Conservation (phyloP, 495 filamentous ascomycete species). For the Chaetomidium leptoderma region DNA sequence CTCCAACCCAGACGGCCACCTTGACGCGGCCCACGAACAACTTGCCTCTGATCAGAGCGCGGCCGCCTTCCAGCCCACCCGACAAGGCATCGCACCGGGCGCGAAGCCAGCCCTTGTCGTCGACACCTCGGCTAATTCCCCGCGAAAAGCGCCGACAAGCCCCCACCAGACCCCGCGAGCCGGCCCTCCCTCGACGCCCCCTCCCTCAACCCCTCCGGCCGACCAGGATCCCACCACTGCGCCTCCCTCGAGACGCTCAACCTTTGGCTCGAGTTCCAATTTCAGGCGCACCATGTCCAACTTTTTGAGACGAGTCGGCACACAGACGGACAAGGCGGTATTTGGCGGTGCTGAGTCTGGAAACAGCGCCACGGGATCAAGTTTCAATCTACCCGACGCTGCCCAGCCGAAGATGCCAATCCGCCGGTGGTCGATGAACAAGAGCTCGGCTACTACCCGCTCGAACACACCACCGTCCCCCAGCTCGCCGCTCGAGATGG, state of each 20-base stretch:
- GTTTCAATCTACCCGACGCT: constrained; percentile 23
- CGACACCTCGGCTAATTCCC: constrained; percentile 28
- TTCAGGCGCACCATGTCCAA: constrained; percentile 39
- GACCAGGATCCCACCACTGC: constrained; percentile 30
- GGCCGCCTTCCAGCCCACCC: constrained; percentile 24
- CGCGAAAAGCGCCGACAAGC: constrained; percentile 12
- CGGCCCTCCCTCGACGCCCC: constrained; percentile 19
- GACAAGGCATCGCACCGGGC: constrained; percentile 20
- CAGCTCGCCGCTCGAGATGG: constrained; percentile 39
- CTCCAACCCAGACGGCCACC: constrained; percentile 38
- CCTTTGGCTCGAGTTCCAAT: constrained; percentile 33
- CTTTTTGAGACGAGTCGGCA: constrained; percentile 31
- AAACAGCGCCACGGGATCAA: constrained; percentile 17
- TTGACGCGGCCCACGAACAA: constrained; percentile 28
- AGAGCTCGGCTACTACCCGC: constrained; percentile 45
- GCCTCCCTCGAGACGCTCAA: constrained; percentile 33
- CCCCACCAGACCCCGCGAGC: constrained; percentile 14
- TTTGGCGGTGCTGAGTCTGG: constrained; percentile 16
- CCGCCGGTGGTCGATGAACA: constrained; percentile 47
- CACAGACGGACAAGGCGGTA: constrained; percentile 29
- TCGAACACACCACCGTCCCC: constrained; percentile 53
- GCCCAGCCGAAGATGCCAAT: constrained; percentile 26
- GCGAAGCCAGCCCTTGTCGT: constrained; percentile 29
- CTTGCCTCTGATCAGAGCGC: constrained; percentile 29
- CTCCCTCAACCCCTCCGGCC: constrained; percentile 11